Conservation (phyloP, 345 rosid species). For the Camelina hispida region DNA sequence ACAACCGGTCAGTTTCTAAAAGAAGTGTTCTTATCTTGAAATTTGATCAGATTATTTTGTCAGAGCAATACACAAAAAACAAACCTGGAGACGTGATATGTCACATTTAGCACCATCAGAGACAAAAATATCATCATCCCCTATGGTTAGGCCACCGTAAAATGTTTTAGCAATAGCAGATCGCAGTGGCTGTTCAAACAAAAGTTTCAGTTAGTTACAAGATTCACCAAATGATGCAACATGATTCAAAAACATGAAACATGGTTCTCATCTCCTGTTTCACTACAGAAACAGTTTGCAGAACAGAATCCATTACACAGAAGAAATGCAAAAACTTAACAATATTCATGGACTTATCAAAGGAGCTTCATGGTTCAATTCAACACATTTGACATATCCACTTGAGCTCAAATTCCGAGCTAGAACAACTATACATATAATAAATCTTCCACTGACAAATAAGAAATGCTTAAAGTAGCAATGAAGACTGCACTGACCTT, state of each 20-base stretch:
- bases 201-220: not conserved
- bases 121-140: constrained; percentile 82
- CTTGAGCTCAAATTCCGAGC: not conserved
- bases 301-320: not conserved
- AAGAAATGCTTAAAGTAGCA: constrained; percentile 11
- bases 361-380: not conserved
- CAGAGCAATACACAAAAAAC: not conserved
- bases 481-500: constrained; percentile 53
- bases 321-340: not conserved
- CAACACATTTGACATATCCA: not conserved
- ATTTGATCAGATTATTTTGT: not conserved
- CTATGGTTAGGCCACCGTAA: constrained; percentile 74
- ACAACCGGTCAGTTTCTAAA: not conserved
- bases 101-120: constrained; percentile 99
- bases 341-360: not conserved
- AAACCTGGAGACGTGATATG: constrained; percentile 94
- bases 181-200: constrained; percentile 66
- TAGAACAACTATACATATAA: not conserved
- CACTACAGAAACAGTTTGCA: not conserved
- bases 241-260: not conserved
- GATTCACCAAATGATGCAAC: not conserved
- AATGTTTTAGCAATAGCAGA: constrained; percentile 73
- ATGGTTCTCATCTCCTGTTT: not conserved
- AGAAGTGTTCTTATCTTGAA: not conserved
- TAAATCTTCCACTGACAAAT: not conserved